Evolutionary conservation across 257 asterid species (phyloP).

Genomic region (Echites panduratus): DNA sequence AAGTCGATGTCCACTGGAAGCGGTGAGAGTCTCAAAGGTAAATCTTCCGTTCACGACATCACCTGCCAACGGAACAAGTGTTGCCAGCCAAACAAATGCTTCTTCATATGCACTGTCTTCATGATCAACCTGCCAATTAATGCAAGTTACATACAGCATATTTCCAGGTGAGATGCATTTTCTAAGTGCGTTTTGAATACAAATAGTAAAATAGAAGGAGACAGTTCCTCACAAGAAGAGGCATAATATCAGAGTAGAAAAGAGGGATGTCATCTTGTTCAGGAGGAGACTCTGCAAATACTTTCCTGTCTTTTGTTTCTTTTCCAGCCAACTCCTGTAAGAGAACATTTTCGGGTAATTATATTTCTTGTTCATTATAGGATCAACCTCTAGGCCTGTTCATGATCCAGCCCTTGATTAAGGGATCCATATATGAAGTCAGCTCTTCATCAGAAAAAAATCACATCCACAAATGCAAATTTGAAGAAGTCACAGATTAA

Average conservation of each 20-base stretch:
- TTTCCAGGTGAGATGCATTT: background rate
- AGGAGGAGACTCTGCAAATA: conserved; percentile 10
- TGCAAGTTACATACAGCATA: background rate
- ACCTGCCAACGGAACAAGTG: conserved; percentile 53
- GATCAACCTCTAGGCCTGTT: background rate
- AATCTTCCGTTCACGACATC: conserved; percentile 78
- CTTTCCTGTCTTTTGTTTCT: conserved; percentile 55
- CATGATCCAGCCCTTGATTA: background rate
- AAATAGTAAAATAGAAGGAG: background rate
- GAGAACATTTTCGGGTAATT: background rate
- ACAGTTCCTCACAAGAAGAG: conserved; percentile 62
- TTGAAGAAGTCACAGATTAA: background rate
- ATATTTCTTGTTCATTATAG: background rate
- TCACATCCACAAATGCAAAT: too few species aligned
- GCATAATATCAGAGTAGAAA: conserved; percentile 88
- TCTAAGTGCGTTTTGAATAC: background rate
- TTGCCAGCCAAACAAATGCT: conserved; percentile 71
- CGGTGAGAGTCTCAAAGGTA: conserved; percentile 75
- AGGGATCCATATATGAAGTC: background rate
- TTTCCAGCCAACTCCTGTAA: conserved; percentile 55
- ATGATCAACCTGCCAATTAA: conserved; percentile 57
- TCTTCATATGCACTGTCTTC: conserved; percentile 66
- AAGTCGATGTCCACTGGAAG: conserved; percentile 56
- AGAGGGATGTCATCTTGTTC: conserved; percentile 66
- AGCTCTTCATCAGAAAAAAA: background rate